Conservation (phyloP, 2,329 filamentous ascomycete genomes). For the Cordyceps tenuipes region DNA sequence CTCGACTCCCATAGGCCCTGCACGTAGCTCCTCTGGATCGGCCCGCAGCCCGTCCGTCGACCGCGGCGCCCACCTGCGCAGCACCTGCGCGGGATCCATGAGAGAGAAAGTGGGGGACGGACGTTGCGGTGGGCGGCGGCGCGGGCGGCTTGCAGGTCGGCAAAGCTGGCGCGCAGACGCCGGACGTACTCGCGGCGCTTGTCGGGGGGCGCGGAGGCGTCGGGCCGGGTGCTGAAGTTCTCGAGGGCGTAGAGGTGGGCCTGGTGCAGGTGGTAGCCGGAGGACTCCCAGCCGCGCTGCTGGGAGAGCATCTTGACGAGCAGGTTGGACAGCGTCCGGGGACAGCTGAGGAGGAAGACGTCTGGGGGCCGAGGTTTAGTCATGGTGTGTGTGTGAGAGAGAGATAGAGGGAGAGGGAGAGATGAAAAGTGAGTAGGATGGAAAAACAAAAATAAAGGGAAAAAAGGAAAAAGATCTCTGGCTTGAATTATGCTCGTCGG, state of each 20-base stretch:
- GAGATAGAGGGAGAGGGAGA: no score
- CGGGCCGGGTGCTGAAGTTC: not conserved
- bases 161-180: constrained; percentile 2
- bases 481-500: no score
- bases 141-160: not conserved
- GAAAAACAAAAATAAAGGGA: no score
- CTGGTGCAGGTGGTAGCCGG: constrained; percentile 6
- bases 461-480: no score
- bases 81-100: constrained; percentile 8
- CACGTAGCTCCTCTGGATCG: constrained; percentile 4
- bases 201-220: not conserved
- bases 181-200: not conserved
- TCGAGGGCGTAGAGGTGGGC: constrained; percentile 1
- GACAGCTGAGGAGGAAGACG: constrained; percentile 11
- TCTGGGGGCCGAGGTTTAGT: constrained; percentile 2
- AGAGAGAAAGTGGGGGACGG: not conserved
- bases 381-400: not conserved
- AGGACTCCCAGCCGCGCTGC: constrained; percentile 8
- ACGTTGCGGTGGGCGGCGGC: constrained; percentile 5
- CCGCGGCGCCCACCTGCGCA: not conserved
- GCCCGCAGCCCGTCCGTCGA: not conserved
- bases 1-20: constrained; percentile 7
- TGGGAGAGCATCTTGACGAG: constrained; percentile 11
- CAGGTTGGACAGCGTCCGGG: constrained; percentile 11
- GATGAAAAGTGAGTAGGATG: no score